Conservation (phyloP, 2,329 filamentous ascomycete species). For the Lojkania enalia region DNA sequence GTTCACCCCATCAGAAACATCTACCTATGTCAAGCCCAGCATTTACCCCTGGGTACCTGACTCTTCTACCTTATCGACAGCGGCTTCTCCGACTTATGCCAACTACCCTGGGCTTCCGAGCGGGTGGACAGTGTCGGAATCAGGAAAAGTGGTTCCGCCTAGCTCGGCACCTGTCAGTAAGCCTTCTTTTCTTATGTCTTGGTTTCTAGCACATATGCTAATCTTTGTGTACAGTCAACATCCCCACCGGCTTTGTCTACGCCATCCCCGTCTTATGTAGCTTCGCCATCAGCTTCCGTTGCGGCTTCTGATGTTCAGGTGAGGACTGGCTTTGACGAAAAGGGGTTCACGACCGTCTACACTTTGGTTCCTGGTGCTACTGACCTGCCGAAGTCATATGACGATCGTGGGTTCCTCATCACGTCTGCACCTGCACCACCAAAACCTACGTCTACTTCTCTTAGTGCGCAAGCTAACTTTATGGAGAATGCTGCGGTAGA, state of each 20-base stretch:
- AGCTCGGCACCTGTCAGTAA: conserved; percentile 69
- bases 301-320: conserved; percentile 45
- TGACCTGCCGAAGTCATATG: conserved; percentile 47
- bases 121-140: conserved; percentile 78
- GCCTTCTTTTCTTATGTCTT: conserved; percentile 44
- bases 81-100: conserved; percentile 50
- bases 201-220: conserved; percentile 23
- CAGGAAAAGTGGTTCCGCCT: conserved; percentile 77
- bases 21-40: conserved; percentile 49
- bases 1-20: conserved; percentile 64
- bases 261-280: conserved; percentile 51
- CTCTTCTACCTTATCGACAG: conserved; percentile 56
- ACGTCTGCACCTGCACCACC: conserved; percentile 25
- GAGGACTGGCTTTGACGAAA: conserved; percentile 52
- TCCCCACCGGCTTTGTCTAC: conserved; percentile 58
- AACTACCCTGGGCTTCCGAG: conserved; percentile 66
- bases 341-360: conserved; percentile 55
- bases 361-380: conserved; percentile 44
- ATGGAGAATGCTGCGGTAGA: conserved; percentile 20
- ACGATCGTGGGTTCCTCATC: conserved; percentile 52
- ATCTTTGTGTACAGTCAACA: conserved; percentile 48
- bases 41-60: conserved; percentile 65
- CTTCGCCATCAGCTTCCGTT: conserved; percentile 49
- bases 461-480: conserved; percentile 13
- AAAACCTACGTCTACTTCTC: too few species aligned